phyloP scores from a whole-genome alignment of 1,284 basidiomycete genomes.

The Peniophora sp. region DNA sequence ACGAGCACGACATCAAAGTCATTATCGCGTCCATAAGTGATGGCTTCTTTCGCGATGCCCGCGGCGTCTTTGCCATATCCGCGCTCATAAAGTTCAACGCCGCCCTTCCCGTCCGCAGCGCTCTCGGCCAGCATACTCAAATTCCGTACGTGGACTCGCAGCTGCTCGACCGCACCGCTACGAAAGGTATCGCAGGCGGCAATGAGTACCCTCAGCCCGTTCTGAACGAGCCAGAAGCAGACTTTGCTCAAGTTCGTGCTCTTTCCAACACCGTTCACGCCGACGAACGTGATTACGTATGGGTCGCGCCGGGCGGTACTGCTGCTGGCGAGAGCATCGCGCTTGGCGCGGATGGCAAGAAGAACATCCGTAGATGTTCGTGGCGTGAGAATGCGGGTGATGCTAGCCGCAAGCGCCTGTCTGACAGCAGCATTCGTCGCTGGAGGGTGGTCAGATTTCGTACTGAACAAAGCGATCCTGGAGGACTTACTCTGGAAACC shows the following conservation, averaged over 20 bases:
- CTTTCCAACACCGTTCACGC: conserved; percentile 99
- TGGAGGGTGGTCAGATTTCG: conserved; percentile 20
- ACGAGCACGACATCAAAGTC: conserved; percentile 92
- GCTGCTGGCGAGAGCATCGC: conserved; percentile 39
- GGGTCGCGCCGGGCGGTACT: conserved; percentile 74
- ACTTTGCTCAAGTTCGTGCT: conserved; percentile 98
- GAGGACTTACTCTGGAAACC: conserved; percentile 69
- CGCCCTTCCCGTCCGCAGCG: conserved; percentile 58
- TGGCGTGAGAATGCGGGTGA: conserved; percentile 93
- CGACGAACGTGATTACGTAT: conserved; percentile 94
- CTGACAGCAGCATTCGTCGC: conserved; percentile 84
- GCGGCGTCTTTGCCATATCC: conserved; percentile 99
- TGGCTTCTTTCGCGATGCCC: conserved; percentile 93
- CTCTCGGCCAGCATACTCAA: conserved; percentile 80
- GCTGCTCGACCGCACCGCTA: conserved; percentile 96
- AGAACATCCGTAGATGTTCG: conserved; percentile 95
- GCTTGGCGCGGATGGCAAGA: conserved; percentile 68
- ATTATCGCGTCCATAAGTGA: conserved; percentile 83
- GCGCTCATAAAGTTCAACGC: conserved; percentile 90
- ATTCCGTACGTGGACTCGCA: conserved; percentile 95
- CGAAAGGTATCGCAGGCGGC: conserved; percentile 98
- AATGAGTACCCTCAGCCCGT: conserved; percentile 87
- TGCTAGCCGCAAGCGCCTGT: conserved; percentile 74
- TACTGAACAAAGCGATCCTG: neutral
- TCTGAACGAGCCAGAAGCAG: conserved; percentile 98